phyloP scores from a whole-genome alignment of 345 rosid species.

The Eucalyptus viminalis region DNA sequence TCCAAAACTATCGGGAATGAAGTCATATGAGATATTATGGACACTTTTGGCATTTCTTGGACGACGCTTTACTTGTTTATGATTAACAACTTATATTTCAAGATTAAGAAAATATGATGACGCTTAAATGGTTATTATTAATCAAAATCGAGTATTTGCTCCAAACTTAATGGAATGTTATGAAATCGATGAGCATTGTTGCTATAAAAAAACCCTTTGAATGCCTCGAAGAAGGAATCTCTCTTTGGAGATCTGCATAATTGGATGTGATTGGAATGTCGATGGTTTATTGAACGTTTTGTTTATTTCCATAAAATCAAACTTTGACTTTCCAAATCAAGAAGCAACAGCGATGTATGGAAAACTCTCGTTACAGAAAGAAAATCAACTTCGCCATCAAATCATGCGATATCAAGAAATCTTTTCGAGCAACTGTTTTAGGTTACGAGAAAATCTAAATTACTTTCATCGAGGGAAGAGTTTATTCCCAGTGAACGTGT shows the following conservation, averaged over 20 bases:
- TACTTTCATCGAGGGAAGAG: not conserved
- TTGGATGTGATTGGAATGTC: not conserved
- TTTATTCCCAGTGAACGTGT: not conserved
- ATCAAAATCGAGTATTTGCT: not conserved
- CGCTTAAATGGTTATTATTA: not conserved
- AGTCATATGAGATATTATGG: not conserved
- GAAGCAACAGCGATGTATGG: not conserved
- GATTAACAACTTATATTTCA: not conserved
- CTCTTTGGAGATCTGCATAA: not conserved
- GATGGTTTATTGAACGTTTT: not conserved
- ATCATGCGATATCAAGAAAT: not conserved
- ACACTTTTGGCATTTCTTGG: not conserved
- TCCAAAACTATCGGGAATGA: not conserved
- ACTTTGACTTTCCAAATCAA: not conserved
- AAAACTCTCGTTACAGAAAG: not conserved
- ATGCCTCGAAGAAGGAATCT: not conserved
- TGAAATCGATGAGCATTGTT: not conserved
- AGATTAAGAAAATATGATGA: not conserved
- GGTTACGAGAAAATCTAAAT: not conserved
- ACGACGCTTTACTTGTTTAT: not conserved
- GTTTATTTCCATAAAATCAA: not conserved
- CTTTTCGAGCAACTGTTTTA: not conserved
- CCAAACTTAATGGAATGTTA: not conserved
- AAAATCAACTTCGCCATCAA: not conserved
- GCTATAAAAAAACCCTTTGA: not conserved